Conservation (phyloP, 1,139 yeast genomes). For the Saccharomycopsis hybrid region DNA sequence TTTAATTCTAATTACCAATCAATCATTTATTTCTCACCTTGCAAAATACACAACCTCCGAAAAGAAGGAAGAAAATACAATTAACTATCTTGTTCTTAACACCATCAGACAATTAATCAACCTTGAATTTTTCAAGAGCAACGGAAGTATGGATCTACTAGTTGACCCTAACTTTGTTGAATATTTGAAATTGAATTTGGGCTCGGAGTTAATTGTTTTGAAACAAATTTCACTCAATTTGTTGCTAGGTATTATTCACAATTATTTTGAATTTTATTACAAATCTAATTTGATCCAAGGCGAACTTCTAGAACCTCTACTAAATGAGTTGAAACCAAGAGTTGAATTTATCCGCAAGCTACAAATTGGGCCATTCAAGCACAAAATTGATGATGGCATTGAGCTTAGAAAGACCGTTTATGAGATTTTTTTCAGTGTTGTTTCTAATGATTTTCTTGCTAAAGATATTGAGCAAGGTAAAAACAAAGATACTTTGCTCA, state of each 20-base stretch:
- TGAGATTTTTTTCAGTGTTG: slow-evolving; percentile 44
- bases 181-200: slow-evolving; percentile 29
- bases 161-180: slow-evolving; percentile 24
- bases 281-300: slow-evolving; percentile 27
- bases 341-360: slow-evolving; percentile 56
- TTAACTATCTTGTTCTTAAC: slow-evolving; percentile 21
- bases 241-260: slow-evolving; percentile 55
- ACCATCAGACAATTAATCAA: slow-evolving; percentile 18
- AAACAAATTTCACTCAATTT: slow-evolving; percentile 58
- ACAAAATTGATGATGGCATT: slow-evolving; percentile 72
- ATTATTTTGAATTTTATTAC: slow-evolving; percentile 40
- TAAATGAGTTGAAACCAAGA: slow-evolving; percentile 50
- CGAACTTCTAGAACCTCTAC: slow-evolving; percentile 42
- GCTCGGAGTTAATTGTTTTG: slow-evolving; percentile 30
- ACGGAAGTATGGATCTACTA: slow-evolving; percentile 25
- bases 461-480: background rate
- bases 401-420: slow-evolving; percentile 69
- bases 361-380: slow-evolving; percentile 86
- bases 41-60: slow-evolving; percentile 14
- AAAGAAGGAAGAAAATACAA: slow-evolving; percentile 6
- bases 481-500: background rate
- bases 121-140: slow-evolving; percentile 12
- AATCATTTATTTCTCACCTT: slow-evolving; percentile 24
- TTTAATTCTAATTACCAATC: slow-evolving; percentile 27
- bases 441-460: slow-evolving; percentile 4